A percentile compares a stretch with the other conserved stretches of the same genome.
phyloP scores from a whole-genome alignment of 148 eudicot species.

The Camellia japonica region DNA sequence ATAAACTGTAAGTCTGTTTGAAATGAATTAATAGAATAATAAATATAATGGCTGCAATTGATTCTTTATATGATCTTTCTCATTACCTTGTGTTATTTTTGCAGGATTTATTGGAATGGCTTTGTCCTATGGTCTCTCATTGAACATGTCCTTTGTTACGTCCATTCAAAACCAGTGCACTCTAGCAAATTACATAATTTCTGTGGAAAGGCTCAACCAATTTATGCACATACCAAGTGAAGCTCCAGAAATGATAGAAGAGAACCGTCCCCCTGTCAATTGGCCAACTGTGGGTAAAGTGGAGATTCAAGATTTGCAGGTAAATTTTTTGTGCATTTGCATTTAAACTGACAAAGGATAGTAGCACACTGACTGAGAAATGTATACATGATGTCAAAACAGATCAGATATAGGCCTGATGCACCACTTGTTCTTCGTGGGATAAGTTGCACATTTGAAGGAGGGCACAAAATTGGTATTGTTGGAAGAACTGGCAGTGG shows the following conservation, averaged over 20 bases:
- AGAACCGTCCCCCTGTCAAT: constrained; percentile 13
- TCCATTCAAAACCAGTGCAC: constrained; percentile 86
- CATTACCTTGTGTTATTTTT: background rate
- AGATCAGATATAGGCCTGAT: constrained; percentile 16
- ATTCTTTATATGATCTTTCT: constrained; percentile 4
- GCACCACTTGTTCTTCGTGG: constrained; percentile 19
- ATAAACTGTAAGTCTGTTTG: background rate
- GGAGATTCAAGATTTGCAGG: constrained; percentile 15
- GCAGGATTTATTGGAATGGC: constrained; percentile 98
- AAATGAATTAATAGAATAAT: background rate
- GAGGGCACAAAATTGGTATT: constrained; percentile 24
- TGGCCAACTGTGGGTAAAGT: constrained; percentile 14
- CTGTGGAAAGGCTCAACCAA: constrained; percentile 88
- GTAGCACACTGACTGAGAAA: background rate
- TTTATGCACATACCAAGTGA: constrained; percentile 85
- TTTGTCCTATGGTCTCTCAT: constrained; percentile 86
- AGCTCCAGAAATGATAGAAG: constrained; percentile 74
- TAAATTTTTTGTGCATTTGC: background rate
- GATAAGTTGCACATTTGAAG: constrained; percentile 10
- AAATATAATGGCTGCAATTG: too few species aligned
- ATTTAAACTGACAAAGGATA: background rate
- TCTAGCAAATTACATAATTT: constrained; percentile 73
- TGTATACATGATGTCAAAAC: background rate
- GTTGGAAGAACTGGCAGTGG: constrained; percentile 30
- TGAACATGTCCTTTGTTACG: constrained; percentile 63